These are phyloP conservation scores for Syzygium aqueum DNA, from an alignment of 345 rosid species.

Conservation along the genomic window DNA sequence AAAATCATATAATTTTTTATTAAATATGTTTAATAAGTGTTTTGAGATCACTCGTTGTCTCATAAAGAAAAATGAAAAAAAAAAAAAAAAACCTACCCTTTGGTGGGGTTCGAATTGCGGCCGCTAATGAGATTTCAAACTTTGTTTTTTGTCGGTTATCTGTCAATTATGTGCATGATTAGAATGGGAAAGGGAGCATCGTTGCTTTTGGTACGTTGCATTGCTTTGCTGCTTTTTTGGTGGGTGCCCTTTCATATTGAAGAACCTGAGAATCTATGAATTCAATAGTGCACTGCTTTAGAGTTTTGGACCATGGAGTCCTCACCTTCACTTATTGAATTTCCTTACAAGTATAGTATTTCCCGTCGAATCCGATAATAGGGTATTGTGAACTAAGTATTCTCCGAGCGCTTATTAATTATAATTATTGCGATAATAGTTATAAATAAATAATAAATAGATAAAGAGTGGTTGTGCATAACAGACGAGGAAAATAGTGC, in stretches of 20 bases:
- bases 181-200: background rate
- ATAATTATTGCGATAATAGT: too few relatives aligned
- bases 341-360: background rate
- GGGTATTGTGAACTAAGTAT: background rate
- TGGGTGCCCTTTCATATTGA: background rate
- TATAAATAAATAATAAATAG: too few relatives aligned
- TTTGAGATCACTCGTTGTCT: background rate
- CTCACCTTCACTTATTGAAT: background rate
- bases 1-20: background rate
- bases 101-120: background rate
- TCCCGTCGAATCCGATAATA: background rate
- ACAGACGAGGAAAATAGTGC: too few relatives aligned
- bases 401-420: background rate
- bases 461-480: too few relatives aligned
- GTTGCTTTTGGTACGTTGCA: background rate
- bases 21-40: background rate
- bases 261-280: background rate
- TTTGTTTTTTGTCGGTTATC: background rate
- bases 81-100: background rate
- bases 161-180: background rate
- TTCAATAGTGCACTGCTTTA: background rate
- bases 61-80: background rate
- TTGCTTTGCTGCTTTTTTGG: background rate
- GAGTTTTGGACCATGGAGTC: background rate
- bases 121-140: background rate